Conservation (phyloP, 768 basidiomycete genomes). For the Brasilioporus rufonigricans region DNA sequence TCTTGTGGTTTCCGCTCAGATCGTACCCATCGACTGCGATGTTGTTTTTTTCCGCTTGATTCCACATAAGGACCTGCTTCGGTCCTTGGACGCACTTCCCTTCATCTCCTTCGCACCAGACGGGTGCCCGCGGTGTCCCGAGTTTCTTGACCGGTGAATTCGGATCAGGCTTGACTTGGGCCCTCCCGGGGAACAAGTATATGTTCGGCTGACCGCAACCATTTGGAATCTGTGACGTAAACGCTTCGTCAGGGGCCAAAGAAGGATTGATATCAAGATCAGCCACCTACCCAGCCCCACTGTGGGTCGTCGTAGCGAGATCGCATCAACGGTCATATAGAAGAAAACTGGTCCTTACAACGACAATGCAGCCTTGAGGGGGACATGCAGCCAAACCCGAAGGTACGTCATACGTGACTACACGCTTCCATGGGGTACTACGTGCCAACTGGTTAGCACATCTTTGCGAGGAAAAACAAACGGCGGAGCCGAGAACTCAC, state of each 20-base stretch:
- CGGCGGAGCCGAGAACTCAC: constrained; percentile 1
- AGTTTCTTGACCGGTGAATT: constrained; percentile 1
- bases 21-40: constrained; percentile 1
- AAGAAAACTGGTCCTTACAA: constrained; percentile 4
- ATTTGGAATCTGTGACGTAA: constrained; percentile 1
- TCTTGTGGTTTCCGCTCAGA: background rate
- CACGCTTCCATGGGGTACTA: constrained; percentile 11
- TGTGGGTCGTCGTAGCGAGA: background rate
- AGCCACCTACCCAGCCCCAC: constrained; percentile 9
- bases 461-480: background rate
- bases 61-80: background rate
- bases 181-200: background rate
- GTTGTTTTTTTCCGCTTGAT: constrained; percentile 9
- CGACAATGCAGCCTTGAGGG: background rate
- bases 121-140: background rate
- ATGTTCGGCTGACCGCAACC: constrained; percentile 12
- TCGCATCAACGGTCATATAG: background rate
- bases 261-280: too few species aligned
- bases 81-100: constrained; percentile 8
- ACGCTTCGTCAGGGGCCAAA: background rate
- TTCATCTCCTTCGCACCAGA: background rate
- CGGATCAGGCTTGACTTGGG: background rate
- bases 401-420: constrained; percentile 2
- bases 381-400: constrained; percentile 4
- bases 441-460: background rate